These are phyloP conservation scores for Solanum rostratum DNA, from an alignment of 257 asterid genomes.

Conservation along the genomic window DNA sequence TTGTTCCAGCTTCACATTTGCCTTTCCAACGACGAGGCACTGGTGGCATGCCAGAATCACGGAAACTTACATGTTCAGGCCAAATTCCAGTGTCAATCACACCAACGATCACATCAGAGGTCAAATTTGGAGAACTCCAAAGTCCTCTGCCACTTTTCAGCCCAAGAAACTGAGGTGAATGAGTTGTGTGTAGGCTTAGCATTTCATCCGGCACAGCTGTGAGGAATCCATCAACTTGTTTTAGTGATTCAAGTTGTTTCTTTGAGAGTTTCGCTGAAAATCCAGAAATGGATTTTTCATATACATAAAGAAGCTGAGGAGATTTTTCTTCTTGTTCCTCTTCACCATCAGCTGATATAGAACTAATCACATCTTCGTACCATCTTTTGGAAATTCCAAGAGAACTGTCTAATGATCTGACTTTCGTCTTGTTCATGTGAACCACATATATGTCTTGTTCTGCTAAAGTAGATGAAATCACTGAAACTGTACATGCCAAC, in stretches of 20 bases:
- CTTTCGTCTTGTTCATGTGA: slow-evolving; percentile 49
- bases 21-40: slow-evolving; percentile 63
- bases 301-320: slow-evolving; percentile 45
- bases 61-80: slow-evolving; percentile 67
- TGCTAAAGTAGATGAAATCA: slow-evolving; percentile 10
- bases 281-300: slow-evolving; percentile 45
- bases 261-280: slow-evolving; percentile 49
- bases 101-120: slow-evolving; percentile 62
- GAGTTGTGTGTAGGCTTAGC: slow-evolving; percentile 51
- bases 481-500: slow-evolving; percentile 9
- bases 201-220: slow-evolving; percentile 38
- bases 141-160: slow-evolving; percentile 39
- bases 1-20: slow-evolving; percentile 35
- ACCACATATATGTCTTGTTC: slow-evolving; percentile 38
- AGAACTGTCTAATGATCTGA: slow-evolving; percentile 24
- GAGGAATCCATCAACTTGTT: slow-evolving; percentile 39
- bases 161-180: slow-evolving; percentile 66
- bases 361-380: slow-evolving; percentile 40
- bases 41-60: slow-evolving; percentile 15
- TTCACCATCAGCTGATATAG: slow-evolving; percentile 13
- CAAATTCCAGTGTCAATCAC: slow-evolving; percentile 64
- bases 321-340: slow-evolving; percentile 7
- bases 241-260: slow-evolving; percentile 31
- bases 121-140: slow-evolving; percentile 39
- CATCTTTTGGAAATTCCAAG: slow-evolving; percentile 32